Conservation (phyloP, 2,329 filamentous ascomycete genomes). For the Lachnellula hyalina region DNA sequence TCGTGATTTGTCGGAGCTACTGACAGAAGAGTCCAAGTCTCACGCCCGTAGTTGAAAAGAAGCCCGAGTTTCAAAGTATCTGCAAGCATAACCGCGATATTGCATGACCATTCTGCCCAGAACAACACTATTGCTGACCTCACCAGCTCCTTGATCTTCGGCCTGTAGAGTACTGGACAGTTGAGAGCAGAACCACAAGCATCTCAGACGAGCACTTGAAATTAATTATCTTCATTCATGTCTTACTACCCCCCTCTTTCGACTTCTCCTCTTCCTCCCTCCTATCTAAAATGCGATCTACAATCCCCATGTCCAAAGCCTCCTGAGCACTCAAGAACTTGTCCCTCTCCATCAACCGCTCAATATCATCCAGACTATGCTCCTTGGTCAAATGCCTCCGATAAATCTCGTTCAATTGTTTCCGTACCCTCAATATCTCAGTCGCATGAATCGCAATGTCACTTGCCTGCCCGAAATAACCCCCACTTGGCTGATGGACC, state of each 20-base stretch:
- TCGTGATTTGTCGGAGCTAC: no score
- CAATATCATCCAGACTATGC: slow-evolving; percentile 75
- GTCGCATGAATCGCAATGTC: slow-evolving; percentile 97
- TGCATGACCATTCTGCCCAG: no score
- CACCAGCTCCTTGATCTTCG: no score
- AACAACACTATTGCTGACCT: no score
- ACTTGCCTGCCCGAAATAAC: slow-evolving; percentile 57
- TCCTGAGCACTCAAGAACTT: slow-evolving; percentile 89
- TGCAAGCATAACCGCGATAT: no score
- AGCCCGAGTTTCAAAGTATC: no score
- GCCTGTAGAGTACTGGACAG: no score
- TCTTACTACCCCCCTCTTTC: not conserved
- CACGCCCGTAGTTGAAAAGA: no score
- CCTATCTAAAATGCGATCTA: slow-evolving; percentile 79
- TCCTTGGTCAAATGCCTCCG: slow-evolving; percentile 78
- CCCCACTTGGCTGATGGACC: slow-evolving; percentile 91
- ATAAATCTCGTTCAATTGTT: slow-evolving; percentile 88
- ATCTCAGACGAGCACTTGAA: not conserved
- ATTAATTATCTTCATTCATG: not conserved
- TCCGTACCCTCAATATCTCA: slow-evolving; percentile 83
- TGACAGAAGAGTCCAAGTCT: no score
- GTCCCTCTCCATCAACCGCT: slow-evolving; percentile 94
- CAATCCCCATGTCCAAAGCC: slow-evolving; percentile 82
- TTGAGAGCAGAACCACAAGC: not conserved
- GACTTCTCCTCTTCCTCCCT: slow-evolving; percentile 33